phyloP scores from a whole-genome alignment of 331 rosid genomes.

The Malus hybrid region DNA sequence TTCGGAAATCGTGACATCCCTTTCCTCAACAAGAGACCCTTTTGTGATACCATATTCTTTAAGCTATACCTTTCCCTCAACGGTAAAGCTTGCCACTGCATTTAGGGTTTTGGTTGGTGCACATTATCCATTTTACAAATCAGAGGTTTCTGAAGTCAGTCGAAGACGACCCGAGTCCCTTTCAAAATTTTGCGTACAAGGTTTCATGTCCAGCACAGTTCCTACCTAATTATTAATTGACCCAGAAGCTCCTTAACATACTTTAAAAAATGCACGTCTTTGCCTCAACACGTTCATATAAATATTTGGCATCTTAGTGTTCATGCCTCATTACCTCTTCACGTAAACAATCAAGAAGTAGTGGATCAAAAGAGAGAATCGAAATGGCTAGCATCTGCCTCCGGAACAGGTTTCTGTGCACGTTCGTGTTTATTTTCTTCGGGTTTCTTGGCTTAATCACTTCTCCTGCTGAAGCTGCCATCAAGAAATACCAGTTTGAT shows the following conservation, averaged over 20 bases:
- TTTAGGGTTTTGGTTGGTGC: conserved; percentile 32
- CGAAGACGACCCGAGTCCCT: conserved; percentile 25
- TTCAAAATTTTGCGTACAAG: conserved; percentile 52
- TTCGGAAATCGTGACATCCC: no score
- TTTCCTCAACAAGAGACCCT: background rate
- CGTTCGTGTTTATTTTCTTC: conserved; percentile 21
- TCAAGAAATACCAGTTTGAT: conserved; percentile 63
- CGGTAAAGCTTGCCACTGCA: conserved; percentile 31
- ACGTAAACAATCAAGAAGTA: background rate
- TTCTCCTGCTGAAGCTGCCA: conserved; percentile 60
- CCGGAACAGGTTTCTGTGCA: conserved; percentile 6
- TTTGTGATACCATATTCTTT: conserved; percentile 4
- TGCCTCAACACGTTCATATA: conserved; percentile 26
- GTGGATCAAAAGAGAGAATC: background rate
- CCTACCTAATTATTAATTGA: conserved; percentile 32
- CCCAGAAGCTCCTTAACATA: conserved; percentile 17
- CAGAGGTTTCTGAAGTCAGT: conserved; percentile 19
- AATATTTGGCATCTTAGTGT: conserved; percentile 18
- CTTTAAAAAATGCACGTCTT: conserved; percentile 10
- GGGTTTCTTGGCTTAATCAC: conserved; percentile 32
- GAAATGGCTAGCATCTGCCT: conserved; percentile 33
- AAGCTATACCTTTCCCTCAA: conserved; percentile 40
- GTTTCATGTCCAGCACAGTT: conserved; percentile 25
- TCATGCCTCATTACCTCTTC: conserved; percentile 18
- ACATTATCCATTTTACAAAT: background rate